Conservation (phyloP, 2,329 filamentous ascomycete species). For the Myriosclerotinia duriaeana region DNA sequence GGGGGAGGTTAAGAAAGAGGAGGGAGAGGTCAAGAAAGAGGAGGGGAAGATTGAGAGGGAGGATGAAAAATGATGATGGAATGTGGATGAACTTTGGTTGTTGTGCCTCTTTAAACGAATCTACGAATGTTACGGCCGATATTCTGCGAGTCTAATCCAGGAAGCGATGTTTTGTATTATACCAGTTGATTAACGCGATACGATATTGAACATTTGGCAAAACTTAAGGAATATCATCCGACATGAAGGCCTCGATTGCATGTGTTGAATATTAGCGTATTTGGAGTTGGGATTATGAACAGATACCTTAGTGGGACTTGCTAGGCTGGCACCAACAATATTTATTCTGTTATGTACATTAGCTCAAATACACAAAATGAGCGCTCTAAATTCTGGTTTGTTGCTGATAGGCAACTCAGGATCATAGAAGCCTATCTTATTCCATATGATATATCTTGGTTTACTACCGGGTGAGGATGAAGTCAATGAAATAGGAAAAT, state of each 20-base stretch:
- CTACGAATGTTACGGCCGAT: slow-evolving; percentile 6
- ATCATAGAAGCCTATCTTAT: too few relatives aligned
- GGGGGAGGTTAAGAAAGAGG: not conserved
- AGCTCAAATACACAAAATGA: not conserved
- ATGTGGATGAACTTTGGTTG: not conserved
- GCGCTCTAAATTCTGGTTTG: too few relatives aligned
- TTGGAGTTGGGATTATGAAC: not conserved
- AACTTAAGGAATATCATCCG: not conserved
- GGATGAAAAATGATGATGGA: not conserved
- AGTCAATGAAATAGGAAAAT: too few relatives aligned
- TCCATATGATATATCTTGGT: too few relatives aligned
- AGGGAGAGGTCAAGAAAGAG: slow-evolving; percentile 1
- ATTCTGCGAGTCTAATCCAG: not conserved
- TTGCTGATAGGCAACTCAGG: too few relatives aligned
- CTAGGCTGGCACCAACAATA: not conserved
- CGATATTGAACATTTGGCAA: not conserved
- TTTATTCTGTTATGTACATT: not conserved
- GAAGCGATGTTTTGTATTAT: slow-evolving; percentile 6
- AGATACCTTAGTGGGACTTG: not conserved
- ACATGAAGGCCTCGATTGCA: not conserved
- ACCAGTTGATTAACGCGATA: not conserved
- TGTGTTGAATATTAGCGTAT: not conserved
- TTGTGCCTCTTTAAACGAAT: not conserved
- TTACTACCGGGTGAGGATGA: too few relatives aligned
- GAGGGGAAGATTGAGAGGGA: slow-evolving; percentile 1